A percentile compares a stretch with the other conserved stretches of the same genome.
phyloP scores from a whole-genome alignment of 2,329 filamentous ascomycete genomes.

The Nannizziopsis arthrosporioides region DNA sequence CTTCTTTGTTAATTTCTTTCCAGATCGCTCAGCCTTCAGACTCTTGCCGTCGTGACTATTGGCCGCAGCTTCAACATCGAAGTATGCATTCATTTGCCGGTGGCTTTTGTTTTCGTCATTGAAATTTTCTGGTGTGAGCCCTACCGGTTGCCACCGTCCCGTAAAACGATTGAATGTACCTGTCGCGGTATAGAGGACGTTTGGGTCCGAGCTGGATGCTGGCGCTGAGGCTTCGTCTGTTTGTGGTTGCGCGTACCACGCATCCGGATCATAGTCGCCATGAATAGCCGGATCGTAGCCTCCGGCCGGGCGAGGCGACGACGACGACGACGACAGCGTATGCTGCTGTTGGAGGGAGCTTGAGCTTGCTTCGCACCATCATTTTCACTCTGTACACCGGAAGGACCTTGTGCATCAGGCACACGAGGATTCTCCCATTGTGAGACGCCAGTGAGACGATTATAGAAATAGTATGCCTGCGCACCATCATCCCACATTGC shows the following conservation, averaged over 20 bases:
- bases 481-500: conserved; percentile 60
- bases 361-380: conserved; percentile 28
- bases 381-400: conserved; percentile 23
- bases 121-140: conserved; percentile 60
- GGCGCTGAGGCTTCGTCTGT: conserved; percentile 28
- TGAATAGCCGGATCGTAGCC: conserved; percentile 96
- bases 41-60: conserved; percentile 84
- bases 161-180: conserved; percentile 87
- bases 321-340: background rate
- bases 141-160: conserved; percentile 62
- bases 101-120: conserved; percentile 77
- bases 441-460: conserved; percentile 59
- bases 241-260: conserved; percentile 66
- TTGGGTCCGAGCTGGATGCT: conserved; percentile 28
- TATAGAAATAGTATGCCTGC: conserved; percentile 72
- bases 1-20: conserved; percentile 70
- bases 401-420: conserved; percentile 32
- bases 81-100: conserved; percentile 86
- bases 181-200: conserved; percentile 50
- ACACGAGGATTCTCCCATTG: conserved; percentile 85
- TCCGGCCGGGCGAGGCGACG: conserved; percentile 38
- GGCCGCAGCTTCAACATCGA: conserved; percentile 88
- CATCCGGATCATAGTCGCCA: conserved; percentile 88
- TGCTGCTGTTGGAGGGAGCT: conserved; percentile 18
- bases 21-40: conserved; percentile 77